These are phyloP conservation scores for Mycena sanguinolenta DNA, from an alignment of 768 basidiomycete species.

Conservation along the genomic window DNA sequence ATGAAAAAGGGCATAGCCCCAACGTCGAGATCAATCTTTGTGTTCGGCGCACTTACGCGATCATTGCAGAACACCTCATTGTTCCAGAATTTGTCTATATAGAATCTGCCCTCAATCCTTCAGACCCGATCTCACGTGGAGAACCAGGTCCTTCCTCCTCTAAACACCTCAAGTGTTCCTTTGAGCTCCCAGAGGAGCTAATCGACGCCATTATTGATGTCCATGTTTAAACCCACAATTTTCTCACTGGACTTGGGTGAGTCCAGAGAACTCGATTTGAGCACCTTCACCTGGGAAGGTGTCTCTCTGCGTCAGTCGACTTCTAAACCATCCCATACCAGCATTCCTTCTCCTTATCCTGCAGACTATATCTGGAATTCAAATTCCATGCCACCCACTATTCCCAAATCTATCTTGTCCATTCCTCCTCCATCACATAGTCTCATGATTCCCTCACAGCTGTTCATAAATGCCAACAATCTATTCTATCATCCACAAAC, in stretches of 20 bases:
- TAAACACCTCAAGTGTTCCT: not conserved
- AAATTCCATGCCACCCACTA: too few species aligned
- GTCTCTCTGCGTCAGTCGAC: not conserved
- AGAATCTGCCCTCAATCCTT: constrained; percentile 31
- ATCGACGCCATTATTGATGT: not conserved
- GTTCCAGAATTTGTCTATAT: constrained; percentile 31
- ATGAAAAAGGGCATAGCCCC: constrained; percentile 8
- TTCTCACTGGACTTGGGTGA: not conserved
- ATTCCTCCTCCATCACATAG: too few species aligned
- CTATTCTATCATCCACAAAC: too few species aligned
- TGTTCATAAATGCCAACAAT: too few species aligned
- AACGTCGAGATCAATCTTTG: constrained; percentile 31
- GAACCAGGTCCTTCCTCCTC: not conserved
- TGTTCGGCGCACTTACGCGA: constrained; percentile 27
- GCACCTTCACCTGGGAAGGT: constrained; percentile 12
- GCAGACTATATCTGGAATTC: too few species aligned
- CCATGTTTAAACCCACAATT: constrained; percentile 15
- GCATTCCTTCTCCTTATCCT: not conserved
- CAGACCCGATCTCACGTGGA: constrained; percentile 42
- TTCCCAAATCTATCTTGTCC: too few species aligned
- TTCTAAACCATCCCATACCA: not conserved
- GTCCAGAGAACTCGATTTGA: not conserved
- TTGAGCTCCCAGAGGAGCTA: constrained; percentile 19
- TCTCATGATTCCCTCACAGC: too few species aligned
- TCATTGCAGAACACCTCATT: constrained; percentile 13